Evolutionary conservation across 1,284 basidiomycete species (phyloP), one percentile per base, ranked within the genome.

Genomic region (Cryptococcus sp.): DNA sequence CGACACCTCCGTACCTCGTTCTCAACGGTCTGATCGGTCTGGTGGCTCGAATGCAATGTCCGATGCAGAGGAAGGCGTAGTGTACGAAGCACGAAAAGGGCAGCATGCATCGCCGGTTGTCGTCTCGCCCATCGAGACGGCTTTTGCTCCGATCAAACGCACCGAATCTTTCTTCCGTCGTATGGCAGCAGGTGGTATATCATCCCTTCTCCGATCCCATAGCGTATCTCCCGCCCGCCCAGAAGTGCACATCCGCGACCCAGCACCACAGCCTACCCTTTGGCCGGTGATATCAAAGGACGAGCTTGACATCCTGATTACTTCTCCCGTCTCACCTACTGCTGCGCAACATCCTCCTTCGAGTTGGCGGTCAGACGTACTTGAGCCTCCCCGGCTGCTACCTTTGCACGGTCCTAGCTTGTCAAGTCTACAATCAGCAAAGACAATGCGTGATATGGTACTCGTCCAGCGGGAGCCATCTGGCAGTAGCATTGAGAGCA

Each of bases 381-480:
- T 52, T 34, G 51, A 23, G 26, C 59, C 34, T 19, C 57, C 43
- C 54, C 54, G 43, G 41, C 62, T 23, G 25, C 43, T 34, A 5
- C 62, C 69, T 54, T 86, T 86, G 1, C 56, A 58, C 43, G 68
- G 65, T 5, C 67, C 67, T 1, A 72, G 70, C 50, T 19, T 72
- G 22, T 58, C 62, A 15, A 68, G 66, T 40, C 23, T 72, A 3
- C 57, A 46, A 23, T 69, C 67, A 8, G 70, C 66, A 6, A 59
- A 55, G 38, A 67, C 68, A 23, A 72, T 75, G 72, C 55, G 72
- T 43, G 69, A 74, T 60, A 70, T 74, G 69, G 59, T 69, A 8
- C 59, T 75, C 19, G 59, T 75, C 2, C 68, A 70, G 47, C 58
- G 69, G 11, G 69, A 75, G 46, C 38, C 51, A 5, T 64, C 63